Evolutionary conservation across 2,329 filamentous ascomycete species (phyloP).

Genomic region (Bipolaris gigantea): DNA sequence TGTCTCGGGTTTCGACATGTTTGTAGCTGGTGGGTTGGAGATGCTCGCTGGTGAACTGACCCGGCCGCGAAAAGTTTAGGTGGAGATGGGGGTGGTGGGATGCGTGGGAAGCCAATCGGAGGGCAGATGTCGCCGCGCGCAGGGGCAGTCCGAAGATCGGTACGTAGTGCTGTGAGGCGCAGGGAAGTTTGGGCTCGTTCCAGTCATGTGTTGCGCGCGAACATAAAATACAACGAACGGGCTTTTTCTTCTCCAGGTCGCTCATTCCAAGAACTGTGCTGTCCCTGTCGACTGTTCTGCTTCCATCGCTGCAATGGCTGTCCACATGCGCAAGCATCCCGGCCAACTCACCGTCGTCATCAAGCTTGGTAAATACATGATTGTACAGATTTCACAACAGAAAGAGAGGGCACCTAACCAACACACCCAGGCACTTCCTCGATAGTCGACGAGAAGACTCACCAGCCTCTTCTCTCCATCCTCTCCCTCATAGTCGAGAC

Average conservation of each 20-base stretch:
- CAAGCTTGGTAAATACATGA: constrained; percentile 69
- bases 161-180: neutral
- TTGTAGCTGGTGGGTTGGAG: neutral
- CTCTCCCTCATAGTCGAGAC: constrained; percentile 93
- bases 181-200: constrained; percentile 16
- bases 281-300: neutral
- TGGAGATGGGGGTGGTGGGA: constrained; percentile 11
- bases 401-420: constrained; percentile 34
- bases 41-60: constrained; percentile 7
- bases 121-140: constrained; percentile 15
- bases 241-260: neutral
- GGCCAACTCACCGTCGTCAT: constrained; percentile 73
- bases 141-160: constrained; percentile 14
- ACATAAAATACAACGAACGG: neutral
- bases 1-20: constrained; percentile 34
- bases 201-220: constrained; percentile 21
- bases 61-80: constrained; percentile 26
- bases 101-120: constrained; percentile 31
- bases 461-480: constrained; percentile 89
- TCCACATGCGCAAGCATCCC: constrained; percentile 56
- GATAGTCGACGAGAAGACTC: constrained; percentile 95
- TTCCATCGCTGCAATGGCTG: constrained; percentile 26
- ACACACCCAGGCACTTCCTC: constrained; percentile 80
- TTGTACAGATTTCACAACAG: constrained; percentile 28
- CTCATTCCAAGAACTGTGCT: too few relatives aligned